phyloP scores from a whole-genome alignment of 2,329 filamentous ascomycete genomes.

The Aspergillus ochraceus region DNA sequence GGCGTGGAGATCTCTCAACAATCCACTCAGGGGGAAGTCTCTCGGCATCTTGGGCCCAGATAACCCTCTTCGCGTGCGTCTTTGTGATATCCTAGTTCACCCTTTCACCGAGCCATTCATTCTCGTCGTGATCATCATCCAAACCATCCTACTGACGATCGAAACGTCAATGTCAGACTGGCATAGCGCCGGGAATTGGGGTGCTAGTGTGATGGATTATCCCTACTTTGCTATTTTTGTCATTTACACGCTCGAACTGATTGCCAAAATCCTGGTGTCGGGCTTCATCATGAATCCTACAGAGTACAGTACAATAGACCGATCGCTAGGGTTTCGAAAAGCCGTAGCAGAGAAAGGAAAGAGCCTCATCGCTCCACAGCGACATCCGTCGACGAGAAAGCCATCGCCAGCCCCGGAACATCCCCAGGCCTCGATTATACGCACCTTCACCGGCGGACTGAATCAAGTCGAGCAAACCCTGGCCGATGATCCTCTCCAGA shows the following conservation, averaged over 20 bases:
- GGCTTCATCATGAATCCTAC: slow-evolving; percentile 87
- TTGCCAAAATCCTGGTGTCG: slow-evolving; percentile 84
- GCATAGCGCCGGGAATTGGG: slow-evolving; percentile 64
- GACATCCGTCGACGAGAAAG: slow-evolving; percentile 65
- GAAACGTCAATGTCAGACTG: slow-evolving; percentile 75
- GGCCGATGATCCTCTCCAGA: slow-evolving; percentile 67
- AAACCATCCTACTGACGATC: slow-evolving; percentile 83
- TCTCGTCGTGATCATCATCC: slow-evolving; percentile 80
- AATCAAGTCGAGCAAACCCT: slow-evolving; percentile 61
- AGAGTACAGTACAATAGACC: slow-evolving; percentile 89
- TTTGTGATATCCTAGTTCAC: slow-evolving; percentile 84
- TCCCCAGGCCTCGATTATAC: slow-evolving; percentile 60
- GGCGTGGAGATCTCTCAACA: slow-evolving; percentile 53
- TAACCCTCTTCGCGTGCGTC: slow-evolving; percentile 68
- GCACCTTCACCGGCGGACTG: slow-evolving; percentile 73
- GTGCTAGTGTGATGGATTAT: slow-evolving; percentile 68
- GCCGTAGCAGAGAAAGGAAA: slow-evolving; percentile 75
- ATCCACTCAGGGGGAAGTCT: slow-evolving; percentile 83
- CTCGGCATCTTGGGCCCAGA: slow-evolving; percentile 81
- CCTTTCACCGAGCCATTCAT: slow-evolving; percentile 85
- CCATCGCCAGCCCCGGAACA: slow-evolving; percentile 42
- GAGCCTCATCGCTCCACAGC: slow-evolving; percentile 77
- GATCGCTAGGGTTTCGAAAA: slow-evolving; percentile 70
- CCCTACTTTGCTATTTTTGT: slow-evolving; percentile 79
- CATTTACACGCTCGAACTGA: slow-evolving; percentile 84